A percentile compares a stretch with the other conserved stretches of the same genome.
Evolutionary conservation across 176 grass and related monocot genomes (phyloP).

Genomic region (Avena insularis): DNA sequence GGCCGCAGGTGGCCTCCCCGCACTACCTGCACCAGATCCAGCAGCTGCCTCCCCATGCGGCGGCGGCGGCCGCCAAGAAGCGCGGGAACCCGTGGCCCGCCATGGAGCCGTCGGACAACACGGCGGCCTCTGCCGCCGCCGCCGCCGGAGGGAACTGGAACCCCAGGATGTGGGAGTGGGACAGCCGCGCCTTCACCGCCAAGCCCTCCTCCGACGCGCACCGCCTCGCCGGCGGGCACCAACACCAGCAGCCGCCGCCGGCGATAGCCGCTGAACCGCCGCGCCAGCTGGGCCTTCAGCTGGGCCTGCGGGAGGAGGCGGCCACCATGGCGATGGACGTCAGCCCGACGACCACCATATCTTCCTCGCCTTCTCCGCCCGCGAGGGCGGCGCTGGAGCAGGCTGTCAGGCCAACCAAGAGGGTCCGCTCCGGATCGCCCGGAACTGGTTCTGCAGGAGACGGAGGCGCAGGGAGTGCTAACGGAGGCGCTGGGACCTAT

Average conservation of each 20-base stretch:
- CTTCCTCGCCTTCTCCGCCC: slow-evolving; percentile 49
- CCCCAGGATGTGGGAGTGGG: slow-evolving; percentile 89
- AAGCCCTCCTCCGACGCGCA: slow-evolving; percentile 52
- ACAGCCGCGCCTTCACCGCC: slow-evolving; percentile 73
- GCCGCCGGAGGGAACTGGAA: slow-evolving; percentile 67
- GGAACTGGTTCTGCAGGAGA: slow-evolving; percentile 47
- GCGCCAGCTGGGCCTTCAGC: slow-evolving; percentile 30
- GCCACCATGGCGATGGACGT: slow-evolving; percentile 37
- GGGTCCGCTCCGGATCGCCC: slow-evolving; percentile 81
- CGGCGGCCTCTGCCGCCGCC: slow-evolving; percentile 4
- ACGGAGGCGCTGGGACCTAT: slow-evolving; percentile 53
- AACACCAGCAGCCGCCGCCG: slow-evolving; percentile 28
- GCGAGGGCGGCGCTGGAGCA: slow-evolving; percentile 41
- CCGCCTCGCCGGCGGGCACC: slow-evolving; percentile 14
- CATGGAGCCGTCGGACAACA: neutral
- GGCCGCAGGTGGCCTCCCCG: slow-evolving; percentile 76
- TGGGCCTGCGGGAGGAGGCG: slow-evolving; percentile 48
- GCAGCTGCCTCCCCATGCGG: slow-evolving; percentile 53
- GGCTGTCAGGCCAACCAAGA: slow-evolving; percentile 64
- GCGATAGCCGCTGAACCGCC: neutral
- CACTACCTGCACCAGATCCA: slow-evolving; percentile 73
- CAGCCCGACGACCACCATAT: slow-evolving; percentile 28
- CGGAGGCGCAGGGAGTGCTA: neutral
- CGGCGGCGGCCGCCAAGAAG: slow-evolving; percentile 44
- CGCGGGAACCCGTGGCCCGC: slow-evolving; percentile 53